Evolutionary conservation across 2,329 filamentous ascomycete genomes (phyloP), one percentile per base, ranked within the genome.

Genomic region (Colletotrichum salicis): DNA sequence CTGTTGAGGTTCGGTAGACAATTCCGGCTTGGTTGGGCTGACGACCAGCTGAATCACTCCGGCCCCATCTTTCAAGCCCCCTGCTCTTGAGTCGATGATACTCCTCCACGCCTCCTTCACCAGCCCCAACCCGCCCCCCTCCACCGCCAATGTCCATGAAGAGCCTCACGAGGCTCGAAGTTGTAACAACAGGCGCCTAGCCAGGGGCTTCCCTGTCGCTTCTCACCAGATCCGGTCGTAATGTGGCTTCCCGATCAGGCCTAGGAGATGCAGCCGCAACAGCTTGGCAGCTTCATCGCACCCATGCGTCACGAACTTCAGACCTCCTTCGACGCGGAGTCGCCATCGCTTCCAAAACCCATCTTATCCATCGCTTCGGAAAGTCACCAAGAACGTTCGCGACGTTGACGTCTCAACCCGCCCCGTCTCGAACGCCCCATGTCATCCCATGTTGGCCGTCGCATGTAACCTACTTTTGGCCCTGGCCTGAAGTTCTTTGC

Each of bases 231-330:
- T 64, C 48, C 29, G 45, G n/a, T 45, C 70, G 55, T 60, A 10
- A 54, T 66, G 22, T 51, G 33, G 54, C 70, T 64, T 41, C 65
- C 59, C 29, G 29, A 64, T 70, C 35, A 51, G 60, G 65, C 45
- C 45, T 51, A 51, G 60, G 59, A 64, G 45, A 35, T 35, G 60
- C 59, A 72, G 48, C 65, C 55, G 70, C 70, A 72, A 70, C 70
- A 56, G 33, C 70, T 72, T 72, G 70, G 70, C 70, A 72, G 70
- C 70, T 72, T 72, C 70, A 72, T 72, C 70, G 19, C 45, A 24
- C 33, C 59, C 65, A 64, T 71, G 65, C 59, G 59, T 59, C 45
- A 58, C 55, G 69, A 64, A 64, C 54, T 52, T 59, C 29, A 52
- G 33, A 51, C 37, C n/a, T n/a, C 57, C 33, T 48, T 59, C 24